Conservation (phyloP, 192 early-diverging fungal species). For the Jimgerdemannia flammicorona region DNA sequence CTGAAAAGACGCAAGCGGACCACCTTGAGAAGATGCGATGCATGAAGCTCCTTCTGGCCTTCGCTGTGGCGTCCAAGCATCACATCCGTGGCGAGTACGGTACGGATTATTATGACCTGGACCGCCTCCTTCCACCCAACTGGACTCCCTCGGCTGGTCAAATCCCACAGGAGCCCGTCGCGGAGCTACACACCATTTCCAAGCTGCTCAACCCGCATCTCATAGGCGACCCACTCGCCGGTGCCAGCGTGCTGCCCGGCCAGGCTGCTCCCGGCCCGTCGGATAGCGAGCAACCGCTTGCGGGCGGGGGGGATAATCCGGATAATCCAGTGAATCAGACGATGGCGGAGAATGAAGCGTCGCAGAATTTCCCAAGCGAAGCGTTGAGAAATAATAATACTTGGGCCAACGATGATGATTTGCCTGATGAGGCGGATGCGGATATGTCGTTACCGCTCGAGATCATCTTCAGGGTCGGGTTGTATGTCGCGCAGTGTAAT, state of each 20-base stretch:
- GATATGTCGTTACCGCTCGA: constrained; percentile 50
- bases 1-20: constrained; percentile 39
- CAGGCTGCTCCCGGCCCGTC: not conserved
- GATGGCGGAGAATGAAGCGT: constrained; percentile 12
- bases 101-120: constrained; percentile 53
- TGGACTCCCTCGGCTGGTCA: constrained; percentile 39
- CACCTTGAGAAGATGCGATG: constrained; percentile 51
- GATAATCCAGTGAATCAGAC: constrained; percentile 14
- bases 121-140: constrained; percentile 51
- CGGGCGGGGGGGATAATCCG: constrained; percentile 15
- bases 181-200: not conserved
- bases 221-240: not conserved
- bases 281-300: constrained; percentile 7
- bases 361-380: constrained; percentile 5
- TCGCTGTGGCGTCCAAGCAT: constrained; percentile 51
- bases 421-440: constrained; percentile 28
- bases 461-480: constrained; percentile 38
- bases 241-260: not conserved
- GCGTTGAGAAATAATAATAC: constrained; percentile 1
- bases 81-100: constrained; percentile 60
- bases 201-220: not conserved
- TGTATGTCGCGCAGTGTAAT: constrained; percentile 48
- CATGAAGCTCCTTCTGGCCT: constrained; percentile 53
- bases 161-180: not conserved
- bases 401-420: constrained; percentile 23